Evolutionary conservation across 345 rosid genomes (phyloP).

Genomic region (Psidium guajava): DNA sequence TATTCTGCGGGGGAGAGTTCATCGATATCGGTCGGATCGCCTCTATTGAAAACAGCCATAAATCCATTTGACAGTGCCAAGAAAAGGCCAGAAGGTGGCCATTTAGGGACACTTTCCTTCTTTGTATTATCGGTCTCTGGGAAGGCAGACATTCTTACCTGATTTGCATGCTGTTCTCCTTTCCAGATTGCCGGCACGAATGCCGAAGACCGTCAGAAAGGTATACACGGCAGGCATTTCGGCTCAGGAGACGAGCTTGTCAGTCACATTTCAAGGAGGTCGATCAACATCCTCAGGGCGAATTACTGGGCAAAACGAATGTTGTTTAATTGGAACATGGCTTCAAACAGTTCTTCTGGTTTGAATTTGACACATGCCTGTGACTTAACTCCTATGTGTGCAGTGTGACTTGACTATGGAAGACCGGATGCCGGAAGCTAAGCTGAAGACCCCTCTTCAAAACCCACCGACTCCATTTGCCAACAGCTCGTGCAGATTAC

Average conservation of each 20-base stretch:
- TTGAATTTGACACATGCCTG: neutral
- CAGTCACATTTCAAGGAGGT: constrained; percentile 62
- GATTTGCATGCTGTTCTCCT: neutral
- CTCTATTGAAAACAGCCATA: constrained; percentile 60
- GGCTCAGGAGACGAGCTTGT: constrained; percentile 72
- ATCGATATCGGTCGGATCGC: constrained; percentile 69
- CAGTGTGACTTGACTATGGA: neutral
- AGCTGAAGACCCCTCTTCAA: neutral
- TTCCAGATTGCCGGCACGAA: constrained; percentile 49
- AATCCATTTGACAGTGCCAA: constrained; percentile 50
- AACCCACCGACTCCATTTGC: neutral
- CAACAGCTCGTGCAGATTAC: neutral
- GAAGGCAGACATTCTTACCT: neutral
- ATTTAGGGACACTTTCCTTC: constrained; percentile 39
- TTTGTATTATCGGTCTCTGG: neutral
- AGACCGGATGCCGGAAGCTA: neutral
- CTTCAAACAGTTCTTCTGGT: neutral
- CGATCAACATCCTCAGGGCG: constrained; percentile 61
- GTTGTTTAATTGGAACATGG: neutral
- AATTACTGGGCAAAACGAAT: constrained; percentile 42
- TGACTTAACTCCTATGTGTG: neutral
- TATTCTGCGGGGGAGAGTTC: constrained; percentile 56
- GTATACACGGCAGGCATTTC: constrained; percentile 69
- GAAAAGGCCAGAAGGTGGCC: constrained; percentile 65
- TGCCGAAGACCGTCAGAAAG: constrained; percentile 56